These are phyloP conservation scores for Hansfordia pulvinata DNA, from an alignment of 2,329 filamentous ascomycete genomes.

Conservation along the genomic window DNA sequence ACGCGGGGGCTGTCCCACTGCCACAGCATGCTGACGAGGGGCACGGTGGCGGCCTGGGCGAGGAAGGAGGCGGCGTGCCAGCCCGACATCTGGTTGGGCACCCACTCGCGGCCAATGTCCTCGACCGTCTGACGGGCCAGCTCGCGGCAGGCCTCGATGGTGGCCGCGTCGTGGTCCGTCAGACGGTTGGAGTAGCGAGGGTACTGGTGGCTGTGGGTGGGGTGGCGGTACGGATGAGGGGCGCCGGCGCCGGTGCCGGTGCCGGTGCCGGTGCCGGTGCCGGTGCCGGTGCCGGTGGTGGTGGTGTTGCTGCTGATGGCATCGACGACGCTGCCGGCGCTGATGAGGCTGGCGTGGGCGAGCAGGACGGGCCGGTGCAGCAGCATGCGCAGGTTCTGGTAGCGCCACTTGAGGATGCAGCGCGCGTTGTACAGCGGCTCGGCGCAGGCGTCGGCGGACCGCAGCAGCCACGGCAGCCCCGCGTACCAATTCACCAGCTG, in stretches of 20 bases:
- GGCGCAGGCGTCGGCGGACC: constrained; percentile 52
- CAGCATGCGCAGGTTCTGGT: constrained; percentile 64
- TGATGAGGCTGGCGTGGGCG: constrained; percentile 46
- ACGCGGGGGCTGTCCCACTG: constrained; percentile 39
- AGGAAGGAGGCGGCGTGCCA: constrained; percentile 77
- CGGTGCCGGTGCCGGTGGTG: no score
- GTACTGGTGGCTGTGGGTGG: no score
- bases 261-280: no score
- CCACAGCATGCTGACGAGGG: constrained; percentile 61
- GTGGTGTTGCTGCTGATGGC: no score
- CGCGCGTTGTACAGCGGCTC: constrained; percentile 58
- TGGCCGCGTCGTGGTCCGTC: constrained; percentile 48
- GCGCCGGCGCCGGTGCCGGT: no score
- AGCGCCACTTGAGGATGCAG: constrained; percentile 71
- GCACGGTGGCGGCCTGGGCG: constrained; percentile 70
- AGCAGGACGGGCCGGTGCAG: constrained; percentile 62
- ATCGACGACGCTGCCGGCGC: no score
- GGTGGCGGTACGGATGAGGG: constrained; percentile 30
- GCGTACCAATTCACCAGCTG: constrained; percentile 63
- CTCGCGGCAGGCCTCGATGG: constrained; percentile 54
- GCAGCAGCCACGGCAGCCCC: constrained; percentile 51
- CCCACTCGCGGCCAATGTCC: constrained; percentile 58
- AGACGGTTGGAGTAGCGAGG: constrained; percentile 32
- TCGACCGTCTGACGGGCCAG: constrained; percentile 59
- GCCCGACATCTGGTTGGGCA: constrained; percentile 60